A percentile compares a stretch with the other conserved stretches of the same genome.
These are phyloP conservation scores for Hericium rajendrae DNA, from an alignment of 768 basidiomycete genomes.

Conservation along the genomic window DNA sequence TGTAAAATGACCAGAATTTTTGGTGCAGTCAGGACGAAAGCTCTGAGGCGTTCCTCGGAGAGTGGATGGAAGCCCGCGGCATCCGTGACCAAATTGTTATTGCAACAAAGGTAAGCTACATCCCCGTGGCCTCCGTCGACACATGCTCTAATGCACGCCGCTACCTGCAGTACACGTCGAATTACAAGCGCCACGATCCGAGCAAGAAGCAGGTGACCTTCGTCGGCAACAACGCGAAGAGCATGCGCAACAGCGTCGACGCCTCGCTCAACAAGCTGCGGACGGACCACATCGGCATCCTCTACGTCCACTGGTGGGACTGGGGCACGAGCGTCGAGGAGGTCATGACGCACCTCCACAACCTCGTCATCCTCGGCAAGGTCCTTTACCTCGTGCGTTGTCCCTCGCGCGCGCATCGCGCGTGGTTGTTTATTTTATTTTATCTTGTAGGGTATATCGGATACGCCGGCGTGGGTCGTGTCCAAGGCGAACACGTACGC, in stretches of 20 bases:
- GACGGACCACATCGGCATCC: constrained; percentile 22
- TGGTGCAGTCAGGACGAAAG: constrained; percentile 13
- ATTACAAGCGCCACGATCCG: constrained; percentile 12
- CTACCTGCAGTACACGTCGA: background rate
- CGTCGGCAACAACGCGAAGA: constrained; percentile 31
- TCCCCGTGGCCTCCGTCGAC: background rate
- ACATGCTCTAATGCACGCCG: background rate
- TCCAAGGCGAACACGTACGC: constrained; percentile 30
- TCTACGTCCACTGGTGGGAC: constrained; percentile 33
- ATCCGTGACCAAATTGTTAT: constrained; percentile 28
- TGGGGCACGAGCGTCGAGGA: constrained; percentile 31
- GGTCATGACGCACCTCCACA: constrained; percentile 32
- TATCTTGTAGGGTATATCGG: background rate
- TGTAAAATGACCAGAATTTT: constrained; percentile 7
- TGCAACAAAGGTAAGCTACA: constrained; percentile 10
- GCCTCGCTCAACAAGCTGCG: constrained; percentile 30
- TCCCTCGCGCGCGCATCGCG: too few species aligned
- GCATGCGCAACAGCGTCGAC: constrained; percentile 23
- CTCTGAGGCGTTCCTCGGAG: constrained; percentile 27
- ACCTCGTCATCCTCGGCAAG: constrained; percentile 30
- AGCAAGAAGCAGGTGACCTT: constrained; percentile 16
- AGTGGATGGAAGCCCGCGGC: constrained; percentile 27
- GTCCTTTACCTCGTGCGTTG: constrained; percentile 25
- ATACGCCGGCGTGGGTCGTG: constrained; percentile 29
- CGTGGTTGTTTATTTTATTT: background rate